These are phyloP conservation scores for Colletotrichum truncatum DNA, from an alignment of 2,329 filamentous ascomycete species.

Conservation along the genomic window DNA sequence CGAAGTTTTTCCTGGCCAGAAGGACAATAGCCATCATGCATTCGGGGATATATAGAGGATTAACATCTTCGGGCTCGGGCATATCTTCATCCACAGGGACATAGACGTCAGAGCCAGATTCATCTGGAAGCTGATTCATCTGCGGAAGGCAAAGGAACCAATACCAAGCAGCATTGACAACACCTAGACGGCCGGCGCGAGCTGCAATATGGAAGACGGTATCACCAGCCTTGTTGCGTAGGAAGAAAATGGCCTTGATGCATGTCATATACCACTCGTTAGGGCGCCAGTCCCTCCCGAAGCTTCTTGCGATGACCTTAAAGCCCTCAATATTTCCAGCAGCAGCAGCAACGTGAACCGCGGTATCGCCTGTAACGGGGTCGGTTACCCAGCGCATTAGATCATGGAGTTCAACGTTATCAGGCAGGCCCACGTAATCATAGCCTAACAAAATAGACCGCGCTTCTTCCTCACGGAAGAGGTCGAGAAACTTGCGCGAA, in stretches of 20 bases:
- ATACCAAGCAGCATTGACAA: background rate
- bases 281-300: background rate
- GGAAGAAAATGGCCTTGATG: background rate
- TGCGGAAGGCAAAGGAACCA: background rate
- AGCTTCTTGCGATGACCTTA: background rate
- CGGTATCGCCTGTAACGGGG: background rate
- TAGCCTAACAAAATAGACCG: too few relatives aligned
- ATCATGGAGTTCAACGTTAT: background rate
- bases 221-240: background rate
- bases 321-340: background rate
- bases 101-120: background rate
- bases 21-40: background rate
- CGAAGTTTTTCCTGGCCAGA: background rate
- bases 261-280: background rate
- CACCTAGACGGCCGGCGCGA: background rate
- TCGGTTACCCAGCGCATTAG: background rate
- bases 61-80: background rate
- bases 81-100: background rate
- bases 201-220: background rate
- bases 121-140: too few relatives aligned
- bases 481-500: too few relatives aligned
- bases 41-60: background rate
- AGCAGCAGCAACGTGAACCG: background rate
- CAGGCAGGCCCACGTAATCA: too few relatives aligned
- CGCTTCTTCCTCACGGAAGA: too few relatives aligned